A percentile compares a stretch with the other conserved stretches of the same genome.
Conservation (phyloP, 495 filamentous ascomycete genomes). For the Tuber indicum region DNA sequence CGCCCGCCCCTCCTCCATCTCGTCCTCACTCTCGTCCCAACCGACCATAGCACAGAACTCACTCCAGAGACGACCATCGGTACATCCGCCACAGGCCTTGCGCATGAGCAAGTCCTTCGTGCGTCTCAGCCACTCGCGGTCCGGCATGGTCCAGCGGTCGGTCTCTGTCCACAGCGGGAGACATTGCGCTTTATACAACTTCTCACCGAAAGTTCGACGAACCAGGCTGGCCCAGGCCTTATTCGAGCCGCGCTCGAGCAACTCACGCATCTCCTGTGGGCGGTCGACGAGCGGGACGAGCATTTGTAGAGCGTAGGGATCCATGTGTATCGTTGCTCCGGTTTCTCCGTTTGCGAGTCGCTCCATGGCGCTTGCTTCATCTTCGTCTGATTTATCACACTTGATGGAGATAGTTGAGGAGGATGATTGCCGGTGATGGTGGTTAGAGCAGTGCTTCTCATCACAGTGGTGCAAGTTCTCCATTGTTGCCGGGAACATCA, state of each 20-base stretch:
- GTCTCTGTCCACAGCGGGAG: constrained; percentile 36
- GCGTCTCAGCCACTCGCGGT: constrained; percentile 34
- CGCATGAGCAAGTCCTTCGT: constrained; percentile 27
- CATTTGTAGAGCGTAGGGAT: constrained; percentile 34
- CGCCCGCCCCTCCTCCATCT: constrained; percentile 21
- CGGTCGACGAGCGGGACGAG: constrained; percentile 39
- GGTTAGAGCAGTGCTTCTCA: constrained; percentile 31
- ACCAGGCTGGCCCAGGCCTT: constrained; percentile 32
- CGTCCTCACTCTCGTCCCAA: constrained; percentile 27
- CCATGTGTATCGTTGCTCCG: constrained; percentile 33
- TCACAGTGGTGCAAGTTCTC: constrained; percentile 37
- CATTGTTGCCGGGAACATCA: constrained; percentile 28
- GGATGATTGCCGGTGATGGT: constrained; percentile 37
- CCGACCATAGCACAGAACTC: constrained; percentile 40
- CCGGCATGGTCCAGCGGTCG: constrained; percentile 26
- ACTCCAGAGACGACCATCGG: constrained; percentile 33
- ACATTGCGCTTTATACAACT: constrained; percentile 30
- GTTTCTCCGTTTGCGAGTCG: constrained; percentile 17
- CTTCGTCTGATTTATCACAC: constrained; percentile 34
- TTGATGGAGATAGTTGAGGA: constrained; percentile 35
- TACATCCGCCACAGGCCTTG: constrained; percentile 31
- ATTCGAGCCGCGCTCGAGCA: constrained; percentile 31
- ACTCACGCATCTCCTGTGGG: constrained; percentile 31
- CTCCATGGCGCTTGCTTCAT: constrained; percentile 13
- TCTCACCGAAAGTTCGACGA: constrained; percentile 25